Percentiles rank a stretch among this genome's conserved stretches.
These are phyloP conservation scores for Talaromyces rugulosus DNA, from an alignment of 2,329 filamentous ascomycete genomes.

Conservation along the genomic window DNA sequence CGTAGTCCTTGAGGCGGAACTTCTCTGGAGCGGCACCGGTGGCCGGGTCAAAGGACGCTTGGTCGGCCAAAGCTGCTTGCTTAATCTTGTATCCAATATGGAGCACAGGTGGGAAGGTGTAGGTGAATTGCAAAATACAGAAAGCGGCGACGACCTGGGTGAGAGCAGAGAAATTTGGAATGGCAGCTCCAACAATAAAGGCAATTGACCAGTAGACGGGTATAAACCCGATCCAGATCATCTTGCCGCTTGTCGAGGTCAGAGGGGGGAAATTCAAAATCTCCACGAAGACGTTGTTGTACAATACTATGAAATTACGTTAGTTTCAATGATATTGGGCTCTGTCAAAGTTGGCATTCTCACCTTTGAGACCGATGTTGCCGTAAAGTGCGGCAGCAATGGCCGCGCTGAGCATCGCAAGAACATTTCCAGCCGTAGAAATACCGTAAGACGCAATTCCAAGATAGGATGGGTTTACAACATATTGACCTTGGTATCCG, in stretches of 20 bases:
- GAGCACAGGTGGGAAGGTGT: slow-evolving; percentile 42
- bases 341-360: slow-evolving; percentile 10
- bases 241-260: slow-evolving; percentile 34
- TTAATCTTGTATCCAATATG: slow-evolving; percentile 21
- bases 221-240: slow-evolving; percentile 31
- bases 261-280: slow-evolving; percentile 39
- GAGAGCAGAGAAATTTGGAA: slow-evolving; percentile 39
- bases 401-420: slow-evolving; percentile 24
- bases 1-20: background rate
- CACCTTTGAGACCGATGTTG: slow-evolving; percentile 38
- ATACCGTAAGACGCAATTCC: slow-evolving; percentile 22
- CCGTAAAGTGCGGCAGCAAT: slow-evolving; percentile 36
- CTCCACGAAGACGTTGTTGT: slow-evolving; percentile 42
- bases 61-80: slow-evolving; percentile 21
- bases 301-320: slow-evolving; percentile 26
- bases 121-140: slow-evolving; percentile 45
- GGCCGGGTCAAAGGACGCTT: slow-evolving; percentile 22
- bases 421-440: slow-evolving; percentile 26
- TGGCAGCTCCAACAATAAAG: slow-evolving; percentile 40
- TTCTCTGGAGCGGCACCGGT: slow-evolving; percentile 10
- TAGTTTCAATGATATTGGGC: background rate
- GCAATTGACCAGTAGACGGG: slow-evolving; percentile 44
- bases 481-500: slow-evolving; percentile 9
- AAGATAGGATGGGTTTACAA: slow-evolving; percentile 3
- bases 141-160: slow-evolving; percentile 40